Percentiles rank a stretch among this genome's conserved stretches.
Conservation (phyloP, 495 filamentous ascomycete species). For the Lophiostoma macrostomum region DNA sequence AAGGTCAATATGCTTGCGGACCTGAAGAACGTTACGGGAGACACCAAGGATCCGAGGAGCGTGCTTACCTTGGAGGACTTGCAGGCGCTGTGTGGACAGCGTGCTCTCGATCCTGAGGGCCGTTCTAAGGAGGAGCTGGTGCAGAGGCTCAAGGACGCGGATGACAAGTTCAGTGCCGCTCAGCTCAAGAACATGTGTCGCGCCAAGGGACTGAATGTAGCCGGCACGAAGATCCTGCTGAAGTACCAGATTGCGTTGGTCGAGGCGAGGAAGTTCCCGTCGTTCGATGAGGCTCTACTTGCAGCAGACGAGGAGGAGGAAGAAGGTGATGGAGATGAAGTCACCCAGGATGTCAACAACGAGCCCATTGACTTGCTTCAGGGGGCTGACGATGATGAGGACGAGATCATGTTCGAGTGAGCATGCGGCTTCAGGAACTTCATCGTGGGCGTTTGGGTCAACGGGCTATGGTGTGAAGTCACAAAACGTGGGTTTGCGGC, state of each 20-base stretch:
- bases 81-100: constrained; percentile 6
- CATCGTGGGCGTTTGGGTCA: too few species aligned
- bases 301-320: not conserved
- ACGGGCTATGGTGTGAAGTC: too few species aligned
- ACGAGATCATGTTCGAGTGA: not conserved
- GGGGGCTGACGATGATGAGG: not conserved
- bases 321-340: not conserved
- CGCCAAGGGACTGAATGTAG: constrained; percentile 15
- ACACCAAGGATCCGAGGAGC: constrained; percentile 17
- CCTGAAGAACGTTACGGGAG: not conserved
- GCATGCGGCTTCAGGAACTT: too few species aligned
- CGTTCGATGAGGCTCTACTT: not conserved
- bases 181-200: constrained; percentile 13
- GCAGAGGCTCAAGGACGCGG: constrained; percentile 12
- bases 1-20: not conserved
- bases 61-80: constrained; percentile 12
- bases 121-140: constrained; percentile 10
- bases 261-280: not conserved
- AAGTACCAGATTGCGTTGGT: constrained; percentile 8
- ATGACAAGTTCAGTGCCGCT: not conserved
- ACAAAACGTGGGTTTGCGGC: too few species aligned
- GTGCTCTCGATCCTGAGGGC: constrained; percentile 2
- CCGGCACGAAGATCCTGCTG: constrained; percentile 15
- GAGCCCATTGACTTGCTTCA: not conserved
- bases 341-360: not conserved